Base-by-base conservation (phyloP, 2,329 filamentous ascomycete species). In the Fusarium nodosum region DNA sequence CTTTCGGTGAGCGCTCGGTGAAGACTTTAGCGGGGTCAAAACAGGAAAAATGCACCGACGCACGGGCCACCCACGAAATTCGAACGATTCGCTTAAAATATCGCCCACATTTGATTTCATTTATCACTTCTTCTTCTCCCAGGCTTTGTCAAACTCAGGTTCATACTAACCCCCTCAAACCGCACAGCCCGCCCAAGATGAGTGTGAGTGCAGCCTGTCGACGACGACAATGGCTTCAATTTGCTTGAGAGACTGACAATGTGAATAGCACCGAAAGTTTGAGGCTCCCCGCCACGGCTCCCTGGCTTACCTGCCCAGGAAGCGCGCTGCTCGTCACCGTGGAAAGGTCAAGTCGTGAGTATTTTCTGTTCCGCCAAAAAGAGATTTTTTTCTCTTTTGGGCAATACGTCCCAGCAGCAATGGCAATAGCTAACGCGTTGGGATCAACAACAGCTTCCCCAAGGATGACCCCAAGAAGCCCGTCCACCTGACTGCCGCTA, bases 381-480 rank as follows among this genome's bases (percentile, higher is more conserved):
- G 33, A 18, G 33, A 28, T 38, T 41, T 30, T 51, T 26, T 34
- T 52, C n/a, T n/a, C 48, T 20, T 60, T 46, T 44, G 51, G 28
- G 39, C 34, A 22, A 61, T 45, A 15, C 42, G n/a, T 15, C 26
- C 13, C 3, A 36, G 11, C 3, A 20, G 36, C 15, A 60, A 56
- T 39, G 46, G 48, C 61, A 63, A 60, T 71, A 63, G 74, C 76
- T 78, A 71, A 77, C 59, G 64, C 68, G 69, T 74, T 71, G 56
- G 64, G 31, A 59, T 66, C 66, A 77, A 77, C 66, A 77, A 77
- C 81, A 97, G 93, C 86, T 99, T 99, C 91, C 96, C 96, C 82
- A 98, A 98, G 92, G 96, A 99, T 93, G 94, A 99, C 89, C 88
- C 94, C 81, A 98, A 98, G 93, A 97, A 98, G 91, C 93, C 94